Evolutionary conservation across 805 yeast species (phyloP).

Genomic region (Candida ulmi): DNA sequence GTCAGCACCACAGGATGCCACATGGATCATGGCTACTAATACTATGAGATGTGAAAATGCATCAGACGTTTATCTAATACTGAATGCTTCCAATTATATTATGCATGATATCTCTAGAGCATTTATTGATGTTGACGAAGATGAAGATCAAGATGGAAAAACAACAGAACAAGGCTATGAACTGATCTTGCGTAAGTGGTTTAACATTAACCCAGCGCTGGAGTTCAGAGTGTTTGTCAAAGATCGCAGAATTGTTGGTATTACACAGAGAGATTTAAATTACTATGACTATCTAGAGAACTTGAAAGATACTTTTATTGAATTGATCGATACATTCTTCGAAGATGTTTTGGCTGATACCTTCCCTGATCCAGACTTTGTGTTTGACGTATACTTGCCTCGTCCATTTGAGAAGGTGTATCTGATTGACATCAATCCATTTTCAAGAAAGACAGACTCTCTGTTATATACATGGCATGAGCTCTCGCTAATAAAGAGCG

Average conservation of each 20-base stretch:
- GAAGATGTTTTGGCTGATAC: conserved; percentile 38
- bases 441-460: conserved; percentile 71
- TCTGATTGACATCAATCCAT: conserved; percentile 85
- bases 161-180: conserved; percentile 39
- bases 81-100: conserved; percentile 85
- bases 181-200: conserved; percentile 79
- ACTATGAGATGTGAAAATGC: conserved; percentile 65
- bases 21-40: conserved; percentile 83
- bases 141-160: conserved; percentile 18
- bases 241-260: conserved; percentile 57
- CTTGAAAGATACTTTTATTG: conserved; percentile 41
- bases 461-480: conserved; percentile 84
- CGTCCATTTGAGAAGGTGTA: conserved; percentile 60
- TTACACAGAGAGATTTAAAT: conserved; percentile 83
- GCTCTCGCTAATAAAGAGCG: conserved; percentile 32
- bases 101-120: conserved; percentile 79
- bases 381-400: conserved; percentile 80
- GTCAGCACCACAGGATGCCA: conserved; percentile 95
- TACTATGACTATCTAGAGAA: conserved; percentile 65
- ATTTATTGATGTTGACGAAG: conserved; percentile 44
- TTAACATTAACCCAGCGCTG: conserved; percentile 75
- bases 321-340: conserved; percentile 50
- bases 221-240: conserved; percentile 87
- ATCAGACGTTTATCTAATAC: conserved; percentile 70
- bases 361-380: conserved; percentile 53